phyloP scores from a whole-genome alignment of 1,284 basidiomycete genomes.

The Psilocybe mexicana region DNA sequence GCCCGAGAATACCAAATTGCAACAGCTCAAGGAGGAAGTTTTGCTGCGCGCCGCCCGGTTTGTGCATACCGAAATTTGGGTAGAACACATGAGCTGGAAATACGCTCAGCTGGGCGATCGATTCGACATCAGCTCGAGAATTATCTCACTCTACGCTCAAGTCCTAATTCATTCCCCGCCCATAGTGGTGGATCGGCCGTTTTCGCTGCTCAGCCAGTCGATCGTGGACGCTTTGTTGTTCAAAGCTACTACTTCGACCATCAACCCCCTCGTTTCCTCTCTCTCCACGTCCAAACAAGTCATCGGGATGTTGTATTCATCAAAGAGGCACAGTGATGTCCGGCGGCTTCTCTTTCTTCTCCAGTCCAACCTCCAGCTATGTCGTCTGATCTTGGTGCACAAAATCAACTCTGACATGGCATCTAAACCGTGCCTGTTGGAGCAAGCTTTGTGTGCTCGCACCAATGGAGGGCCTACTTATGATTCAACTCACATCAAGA shows the following conservation, averaged over 20 bases:
- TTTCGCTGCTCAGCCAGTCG: slow-evolving; percentile 58
- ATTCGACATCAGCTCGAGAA: slow-evolving; percentile 75
- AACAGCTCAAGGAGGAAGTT: slow-evolving; percentile 80
- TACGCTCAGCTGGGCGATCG: slow-evolving; percentile 76
- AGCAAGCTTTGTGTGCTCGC: slow-evolving; percentile 71
- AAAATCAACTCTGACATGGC: slow-evolving; percentile 51
- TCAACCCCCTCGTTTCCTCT: slow-evolving; percentile 72
- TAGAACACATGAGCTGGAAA: slow-evolving; percentile 81
- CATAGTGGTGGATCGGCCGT: slow-evolving; percentile 50
- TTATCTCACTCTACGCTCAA: slow-evolving; percentile 65
- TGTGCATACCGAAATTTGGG: slow-evolving; percentile 84
- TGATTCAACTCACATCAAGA: slow-evolving; percentile 46
- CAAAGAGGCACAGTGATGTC: slow-evolving; percentile 70
- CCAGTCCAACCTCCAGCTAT: slow-evolving; percentile 63
- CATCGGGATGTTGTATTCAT: slow-evolving; percentile 57
- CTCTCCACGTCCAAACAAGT: slow-evolving; percentile 63
- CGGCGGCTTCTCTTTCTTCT: slow-evolving; percentile 68
- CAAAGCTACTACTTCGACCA: slow-evolving; percentile 71
- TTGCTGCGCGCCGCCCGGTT: slow-evolving; percentile 75
- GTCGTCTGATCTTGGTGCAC: slow-evolving; percentile 59
- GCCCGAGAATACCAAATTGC: slow-evolving; percentile 57
- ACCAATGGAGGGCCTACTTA: slow-evolving; percentile 50
- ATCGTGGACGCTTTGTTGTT: slow-evolving; percentile 67
- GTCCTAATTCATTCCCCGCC: slow-evolving; percentile 67
- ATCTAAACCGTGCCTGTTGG: slow-evolving; percentile 61